phyloP scores from a whole-genome alignment of 164 flowering plant genomes.

The Macadamia integrifolia region DNA sequence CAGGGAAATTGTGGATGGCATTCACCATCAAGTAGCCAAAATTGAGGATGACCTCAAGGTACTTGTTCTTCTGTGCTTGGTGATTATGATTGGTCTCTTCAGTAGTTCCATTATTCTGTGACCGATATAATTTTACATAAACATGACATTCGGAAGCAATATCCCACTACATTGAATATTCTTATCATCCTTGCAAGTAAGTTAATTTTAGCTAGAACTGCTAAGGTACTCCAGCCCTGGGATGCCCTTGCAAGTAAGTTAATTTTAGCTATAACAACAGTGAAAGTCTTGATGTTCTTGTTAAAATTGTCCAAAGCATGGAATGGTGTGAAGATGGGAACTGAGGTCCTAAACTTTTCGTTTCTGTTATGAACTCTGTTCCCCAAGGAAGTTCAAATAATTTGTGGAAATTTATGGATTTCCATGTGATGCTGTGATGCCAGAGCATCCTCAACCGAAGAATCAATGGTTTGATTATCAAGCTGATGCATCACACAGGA shows the following conservation, averaged over 20 bases:
- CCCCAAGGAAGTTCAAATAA: too few relatives aligned
- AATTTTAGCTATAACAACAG: not conserved
- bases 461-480: too few relatives aligned
- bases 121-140: not conserved
- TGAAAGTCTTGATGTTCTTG: too few relatives aligned
- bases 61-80: not conserved
- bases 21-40: slow-evolving; percentile 71
- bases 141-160: not conserved
- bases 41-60: slow-evolving; percentile 98
- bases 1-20: slow-evolving; percentile 70
- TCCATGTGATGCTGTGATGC: too few relatives aligned
- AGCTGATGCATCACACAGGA: too few relatives aligned
- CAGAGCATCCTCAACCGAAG: too few relatives aligned
- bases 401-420: too few relatives aligned
- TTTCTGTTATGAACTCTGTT: too few relatives aligned
- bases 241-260: not conserved
- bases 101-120: not conserved
- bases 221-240: not conserved
- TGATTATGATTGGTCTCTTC: not conserved
- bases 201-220: not conserved
- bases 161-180: not conserved
- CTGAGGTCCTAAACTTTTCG: too few relatives aligned
- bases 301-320: too few relatives aligned
- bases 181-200: not conserved
- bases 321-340: too few relatives aligned